These are phyloP conservation scores for Cercospora beticola DNA, from an alignment of 2,329 filamentous ascomycete species.

Conservation along the genomic window DNA sequence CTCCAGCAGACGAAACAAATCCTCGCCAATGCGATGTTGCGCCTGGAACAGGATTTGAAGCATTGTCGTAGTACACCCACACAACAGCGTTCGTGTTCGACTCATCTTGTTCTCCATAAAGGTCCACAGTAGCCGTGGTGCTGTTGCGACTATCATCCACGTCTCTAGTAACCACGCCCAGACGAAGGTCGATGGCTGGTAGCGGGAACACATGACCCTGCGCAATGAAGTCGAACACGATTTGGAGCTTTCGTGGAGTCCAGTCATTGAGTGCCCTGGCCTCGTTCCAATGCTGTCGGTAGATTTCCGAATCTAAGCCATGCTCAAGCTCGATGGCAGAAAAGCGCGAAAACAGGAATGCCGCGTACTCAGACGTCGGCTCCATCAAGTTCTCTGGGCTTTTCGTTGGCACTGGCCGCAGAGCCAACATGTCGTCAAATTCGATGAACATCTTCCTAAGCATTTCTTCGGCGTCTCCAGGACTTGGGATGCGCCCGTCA, in stretches of 20 bases:
- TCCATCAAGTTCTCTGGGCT: neutral
- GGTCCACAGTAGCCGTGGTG: neutral
- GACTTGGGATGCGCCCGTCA: neutral
- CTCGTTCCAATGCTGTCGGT: neutral
- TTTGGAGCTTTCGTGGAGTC: neutral
- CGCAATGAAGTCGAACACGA: slow-evolving; percentile 2
- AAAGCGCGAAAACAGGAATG: neutral
- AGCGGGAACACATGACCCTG: neutral
- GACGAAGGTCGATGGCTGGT: neutral
- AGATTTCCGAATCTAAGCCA: neutral
- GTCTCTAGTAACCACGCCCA: neutral
- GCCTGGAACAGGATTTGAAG: neutral
- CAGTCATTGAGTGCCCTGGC: neutral
- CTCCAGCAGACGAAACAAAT: neutral
- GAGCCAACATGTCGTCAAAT: neutral
- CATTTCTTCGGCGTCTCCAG: neutral
- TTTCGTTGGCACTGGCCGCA: neutral
- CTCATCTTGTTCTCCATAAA: neutral
- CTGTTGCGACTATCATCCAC: neutral
- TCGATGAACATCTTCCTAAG: slow-evolving; percentile 5
- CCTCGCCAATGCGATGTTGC: neutral
- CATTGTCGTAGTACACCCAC: neutral
- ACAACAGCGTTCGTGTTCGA: neutral
- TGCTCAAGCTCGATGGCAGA: neutral
- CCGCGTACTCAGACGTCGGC: neutral